Percentiles rank a stretch among this genome's conserved stretches.
phyloP scores from a whole-genome alignment of 2,329 filamentous ascomycete genomes.

The Corynespora cassiicola region DNA sequence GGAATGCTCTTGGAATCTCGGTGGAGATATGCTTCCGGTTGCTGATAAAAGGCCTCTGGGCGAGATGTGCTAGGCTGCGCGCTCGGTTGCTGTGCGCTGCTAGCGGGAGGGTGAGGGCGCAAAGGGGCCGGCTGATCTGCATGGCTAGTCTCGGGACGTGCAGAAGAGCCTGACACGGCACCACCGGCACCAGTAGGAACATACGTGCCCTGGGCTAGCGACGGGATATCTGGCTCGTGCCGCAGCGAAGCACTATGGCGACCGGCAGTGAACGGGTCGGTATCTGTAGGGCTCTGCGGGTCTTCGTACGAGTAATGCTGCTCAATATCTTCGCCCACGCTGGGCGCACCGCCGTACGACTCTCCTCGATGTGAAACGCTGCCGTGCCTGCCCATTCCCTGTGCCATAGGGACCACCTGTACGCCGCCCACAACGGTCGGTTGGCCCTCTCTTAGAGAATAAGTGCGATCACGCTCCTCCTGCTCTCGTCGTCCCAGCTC shows the following conservation, averaged over 20 bases:
- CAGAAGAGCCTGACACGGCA: constrained; percentile 24
- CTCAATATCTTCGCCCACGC: constrained; percentile 42
- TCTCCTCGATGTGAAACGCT: constrained; percentile 51
- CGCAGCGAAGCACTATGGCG: constrained; percentile 24
- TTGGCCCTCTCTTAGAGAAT: constrained; percentile 84
- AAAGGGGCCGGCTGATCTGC: constrained; percentile 35
- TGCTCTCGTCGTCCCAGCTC: constrained; percentile 92
- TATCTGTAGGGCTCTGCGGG: constrained; percentile 61
- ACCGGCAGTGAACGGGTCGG: constrained; percentile 65
- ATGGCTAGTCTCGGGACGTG: constrained; percentile 24
- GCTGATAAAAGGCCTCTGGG: constrained; percentile 47
- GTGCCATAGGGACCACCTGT: constrained; percentile 92
- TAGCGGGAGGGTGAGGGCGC: constrained; percentile 27
- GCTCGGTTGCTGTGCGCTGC: constrained; percentile 27
- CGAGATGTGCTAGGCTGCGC: constrained; percentile 32
- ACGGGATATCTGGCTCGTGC: constrained; percentile 38
- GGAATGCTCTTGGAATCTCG: constrained; percentile 28
- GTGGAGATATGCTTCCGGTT: constrained; percentile 45
- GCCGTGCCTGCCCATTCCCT: constrained; percentile 65
- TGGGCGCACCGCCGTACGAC: constrained; percentile 33
- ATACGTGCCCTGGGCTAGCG: constrained; percentile 42
- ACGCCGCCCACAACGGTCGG: constrained; percentile 91
- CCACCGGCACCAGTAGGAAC: constrained; percentile 39
- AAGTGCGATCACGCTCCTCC: constrained; percentile 85
- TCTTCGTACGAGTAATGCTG: constrained; percentile 59